These are phyloP conservation scores for Sedum album DNA, from an alignment of 164 flowering plant species.

Conservation along the genomic window DNA sequence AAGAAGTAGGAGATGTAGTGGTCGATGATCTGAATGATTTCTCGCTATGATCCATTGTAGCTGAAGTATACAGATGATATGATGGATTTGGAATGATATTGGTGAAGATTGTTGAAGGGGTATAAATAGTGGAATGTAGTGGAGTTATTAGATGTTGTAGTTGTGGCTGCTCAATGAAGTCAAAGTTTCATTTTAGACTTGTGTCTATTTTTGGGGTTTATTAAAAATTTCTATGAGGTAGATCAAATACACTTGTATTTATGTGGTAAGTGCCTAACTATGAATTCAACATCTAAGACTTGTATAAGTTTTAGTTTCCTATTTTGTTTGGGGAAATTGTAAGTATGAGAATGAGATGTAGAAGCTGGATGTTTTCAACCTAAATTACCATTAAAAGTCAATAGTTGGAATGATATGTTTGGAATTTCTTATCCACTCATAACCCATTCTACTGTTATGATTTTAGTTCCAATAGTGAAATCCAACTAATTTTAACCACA, in stretches of 20 bases:
- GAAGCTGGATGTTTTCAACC: neutral
- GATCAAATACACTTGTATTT: neutral
- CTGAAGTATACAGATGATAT: neutral
- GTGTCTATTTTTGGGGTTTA: neutral
- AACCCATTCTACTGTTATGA: neutral
- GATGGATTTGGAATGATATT: neutral
- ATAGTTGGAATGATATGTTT: neutral
- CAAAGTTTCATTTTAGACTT: constrained; percentile 1
- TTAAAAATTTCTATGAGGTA: neutral
- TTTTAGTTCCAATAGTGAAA: neutral
- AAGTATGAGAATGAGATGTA: neutral
- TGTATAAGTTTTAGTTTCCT: neutral
- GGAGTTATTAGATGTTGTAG: neutral
- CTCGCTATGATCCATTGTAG: constrained; percentile 1
- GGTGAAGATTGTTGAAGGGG: neutral
- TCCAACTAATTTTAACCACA: neutral
- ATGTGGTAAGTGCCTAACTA: constrained; percentile 4
- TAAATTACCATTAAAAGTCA: neutral
- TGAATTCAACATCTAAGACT: neutral
- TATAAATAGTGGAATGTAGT: neutral
- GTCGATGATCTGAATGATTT: neutral
- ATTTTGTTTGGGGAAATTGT: neutral
- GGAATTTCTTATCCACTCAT: constrained; percentile 1
- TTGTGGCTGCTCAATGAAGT: neutral
- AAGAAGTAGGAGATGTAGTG: constrained; percentile 12